phyloP scores from a whole-genome alignment of 345 rosid genomes.

The Acer campestre region DNA sequence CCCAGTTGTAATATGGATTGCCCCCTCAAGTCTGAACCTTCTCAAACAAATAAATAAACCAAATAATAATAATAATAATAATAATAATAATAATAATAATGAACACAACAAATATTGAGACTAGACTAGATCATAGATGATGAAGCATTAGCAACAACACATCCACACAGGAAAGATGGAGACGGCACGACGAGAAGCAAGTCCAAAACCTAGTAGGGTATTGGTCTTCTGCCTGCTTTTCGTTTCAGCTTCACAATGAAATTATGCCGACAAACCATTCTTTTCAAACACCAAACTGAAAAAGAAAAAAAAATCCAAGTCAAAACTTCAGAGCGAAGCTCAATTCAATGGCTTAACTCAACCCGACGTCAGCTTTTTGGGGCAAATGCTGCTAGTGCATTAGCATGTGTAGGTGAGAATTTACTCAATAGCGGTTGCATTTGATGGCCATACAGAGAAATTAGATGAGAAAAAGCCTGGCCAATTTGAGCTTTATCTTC shows the following conservation, averaged over 20 bases:
- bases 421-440: conserved; percentile 76
- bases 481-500: conserved; percentile 93
- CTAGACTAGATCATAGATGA: too few relatives aligned
- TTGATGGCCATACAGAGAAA: conserved; percentile 82
- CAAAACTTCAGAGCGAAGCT: background rate
- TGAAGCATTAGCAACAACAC: background rate
- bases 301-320: background rate
- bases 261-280: background rate
- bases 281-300: conserved; percentile 5
- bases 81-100: too few relatives aligned
- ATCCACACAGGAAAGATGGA: background rate
- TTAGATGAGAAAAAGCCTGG: conserved; percentile 76
- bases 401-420: conserved; percentile 81
- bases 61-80: conserved; percentile 3
- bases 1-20: background rate
- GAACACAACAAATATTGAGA: too few relatives aligned
- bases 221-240: background rate
- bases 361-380: conserved; percentile 48
- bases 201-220: conserved; percentile 10
- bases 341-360: background rate
- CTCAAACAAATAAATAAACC: conserved; percentile 1
- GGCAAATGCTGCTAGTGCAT: conserved; percentile 76
- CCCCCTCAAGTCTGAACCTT: background rate
- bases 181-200: background rate
- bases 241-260: conserved; percentile 12